Conservation (phyloP, 352 stramenopile genomes). For the Phytophthora rubi region DNA sequence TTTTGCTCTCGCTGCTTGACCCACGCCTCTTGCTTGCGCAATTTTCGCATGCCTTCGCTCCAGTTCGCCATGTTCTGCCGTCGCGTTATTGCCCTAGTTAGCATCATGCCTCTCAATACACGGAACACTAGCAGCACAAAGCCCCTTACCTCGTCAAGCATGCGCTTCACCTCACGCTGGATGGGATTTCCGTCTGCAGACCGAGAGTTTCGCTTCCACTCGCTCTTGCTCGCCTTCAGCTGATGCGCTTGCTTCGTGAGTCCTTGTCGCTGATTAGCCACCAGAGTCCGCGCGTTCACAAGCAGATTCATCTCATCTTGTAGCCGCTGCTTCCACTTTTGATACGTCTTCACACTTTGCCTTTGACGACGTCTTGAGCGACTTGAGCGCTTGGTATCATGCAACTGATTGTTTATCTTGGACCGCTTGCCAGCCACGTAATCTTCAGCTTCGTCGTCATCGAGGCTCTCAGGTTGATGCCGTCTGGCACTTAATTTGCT, state of each 20-base stretch:
- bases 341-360: slow-evolving; percentile 22
- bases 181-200: slow-evolving; percentile 36
- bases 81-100: background rate
- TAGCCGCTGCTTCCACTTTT: slow-evolving; percentile 58
- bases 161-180: slow-evolving; percentile 63
- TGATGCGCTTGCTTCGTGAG: slow-evolving; percentile 61
- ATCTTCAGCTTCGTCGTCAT: slow-evolving; percentile 1
- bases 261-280: slow-evolving; percentile 55
- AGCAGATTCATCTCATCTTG: slow-evolving; percentile 56
- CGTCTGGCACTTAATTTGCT: slow-evolving; percentile 2
- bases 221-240: slow-evolving; percentile 55
- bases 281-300: slow-evolving; percentile 45
- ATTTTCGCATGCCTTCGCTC: slow-evolving; percentile 54
- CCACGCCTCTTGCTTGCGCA: slow-evolving; percentile 59
- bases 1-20: slow-evolving; percentile 56
- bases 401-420: slow-evolving; percentile 15
- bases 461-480: slow-evolving; percentile 10
- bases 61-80: slow-evolving; percentile 48
- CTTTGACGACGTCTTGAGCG: slow-evolving; percentile 10
- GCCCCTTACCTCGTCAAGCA: slow-evolving; percentile 61
- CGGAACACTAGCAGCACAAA: background rate
- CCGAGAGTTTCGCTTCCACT: slow-evolving; percentile 53
- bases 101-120: too few relatives aligned
- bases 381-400: slow-evolving; percentile 2
- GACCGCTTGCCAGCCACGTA: background rate